Evolutionary conservation across 2,329 filamentous ascomycete species (phyloP), one percentile per base, ranked within the genome.

Genomic region (Pseudogymnoascus sp.): DNA sequence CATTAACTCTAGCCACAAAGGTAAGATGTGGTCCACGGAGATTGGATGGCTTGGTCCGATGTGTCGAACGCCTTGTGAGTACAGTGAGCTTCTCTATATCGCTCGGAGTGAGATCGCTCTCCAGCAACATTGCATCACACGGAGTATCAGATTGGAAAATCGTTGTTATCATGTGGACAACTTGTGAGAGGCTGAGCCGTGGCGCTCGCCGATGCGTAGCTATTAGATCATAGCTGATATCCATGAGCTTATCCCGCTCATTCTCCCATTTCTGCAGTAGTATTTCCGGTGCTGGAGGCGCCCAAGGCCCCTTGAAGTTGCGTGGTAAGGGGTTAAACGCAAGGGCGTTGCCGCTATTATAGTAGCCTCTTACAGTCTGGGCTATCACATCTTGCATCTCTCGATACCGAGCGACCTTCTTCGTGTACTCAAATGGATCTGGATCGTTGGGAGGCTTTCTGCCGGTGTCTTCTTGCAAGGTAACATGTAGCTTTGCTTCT

Each of bases 361-460:
- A 35, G 5, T 28, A 16, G 18, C 18, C 25, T 20, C 47, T 54
- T 11, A 35, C 4, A 33, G 6, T 35, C 25, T 54, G 47, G 8
- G 47, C 47, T 20, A 18, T 8, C 28, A 35, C 47, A 33, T 54
- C 28, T 14, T 54, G 47, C 16, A 1, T 14, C 2, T 54, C 9
- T 54, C 28, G 18, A 7, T 54, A 54, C 16, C 11, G 7, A 6
- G 47, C 47, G n/a, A 54, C n/a, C 47, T 54, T 54, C 16, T 11
- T 54, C 28, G 47, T 33, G 47, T 54, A 54, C 28, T 54, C 47
- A 20, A 54, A 54, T 54, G 47, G 47, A 35, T 54, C 47, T 20
- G 47, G n/a, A 4, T 54, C 28, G 6, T 18, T 20, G 28, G 47
- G 47, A 28, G 16, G 47, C 9, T 54, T 54, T 54, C 47, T 54